A percentile compares a stretch with the other conserved stretches of the same genome.
Conservation (phyloP, 106 monocot genomes). For the Dendrobium officinale region DNA sequence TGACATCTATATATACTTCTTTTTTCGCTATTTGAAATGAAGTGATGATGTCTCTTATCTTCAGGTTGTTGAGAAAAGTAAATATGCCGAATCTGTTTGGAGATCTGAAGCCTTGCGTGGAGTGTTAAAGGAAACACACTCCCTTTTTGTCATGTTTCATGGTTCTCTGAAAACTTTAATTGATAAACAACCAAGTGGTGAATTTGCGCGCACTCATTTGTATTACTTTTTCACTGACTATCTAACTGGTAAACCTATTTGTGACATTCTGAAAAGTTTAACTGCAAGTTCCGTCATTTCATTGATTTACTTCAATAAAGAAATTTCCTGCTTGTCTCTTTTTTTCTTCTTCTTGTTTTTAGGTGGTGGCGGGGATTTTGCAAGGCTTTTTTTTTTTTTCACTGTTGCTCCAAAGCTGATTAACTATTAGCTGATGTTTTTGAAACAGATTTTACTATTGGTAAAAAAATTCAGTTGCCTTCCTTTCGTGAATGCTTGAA, state of each 20-base stretch:
- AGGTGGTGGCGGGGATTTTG: background rate
- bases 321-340: background rate
- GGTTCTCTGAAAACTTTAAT: slow-evolving; percentile 64
- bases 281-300: background rate
- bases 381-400: background rate
- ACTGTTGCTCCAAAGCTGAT: background rate
- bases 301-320: background rate
- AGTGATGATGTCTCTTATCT: background rate
- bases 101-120: slow-evolving; percentile 46
- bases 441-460: slow-evolving; percentile 66
- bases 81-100: slow-evolving; percentile 67
- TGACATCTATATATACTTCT: background rate
- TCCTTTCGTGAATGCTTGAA: slow-evolving; percentile 85
- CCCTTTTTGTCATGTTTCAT: slow-evolving; percentile 86
- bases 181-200: slow-evolving; percentile 87
- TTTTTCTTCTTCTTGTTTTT: background rate
- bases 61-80: slow-evolving; percentile 84
- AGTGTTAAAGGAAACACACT: slow-evolving; percentile 72
- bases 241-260: slow-evolving; percentile 48
- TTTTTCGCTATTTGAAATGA: slow-evolving; percentile 1
- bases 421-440: background rate
- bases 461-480: slow-evolving; percentile 81
- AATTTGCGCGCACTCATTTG: slow-evolving; percentile 78
- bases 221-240: slow-evolving; percentile 77
- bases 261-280: background rate